Evolutionary conservation across 305 asterid species (phyloP).

Genomic region (Galium porrigens): DNA sequence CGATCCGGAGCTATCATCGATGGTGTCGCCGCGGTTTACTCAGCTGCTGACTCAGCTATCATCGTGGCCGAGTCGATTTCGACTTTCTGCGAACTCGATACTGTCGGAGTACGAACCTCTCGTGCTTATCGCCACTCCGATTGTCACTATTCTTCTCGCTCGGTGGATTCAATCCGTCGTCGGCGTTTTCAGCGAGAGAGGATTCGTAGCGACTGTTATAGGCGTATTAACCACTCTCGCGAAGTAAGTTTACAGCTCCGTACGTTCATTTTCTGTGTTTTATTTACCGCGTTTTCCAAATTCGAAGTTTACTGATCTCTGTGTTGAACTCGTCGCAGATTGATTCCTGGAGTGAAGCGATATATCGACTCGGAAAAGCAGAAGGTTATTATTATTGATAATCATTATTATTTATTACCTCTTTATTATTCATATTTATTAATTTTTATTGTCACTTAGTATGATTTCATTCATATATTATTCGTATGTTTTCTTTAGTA

Average conservation of each 20-base stretch:
- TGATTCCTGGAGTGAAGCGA: constrained; percentile 67
- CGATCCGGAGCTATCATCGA: constrained; percentile 15
- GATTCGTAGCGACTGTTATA: constrained; percentile 41
- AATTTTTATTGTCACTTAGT: neutral
- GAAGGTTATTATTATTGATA: constrained; percentile 32
- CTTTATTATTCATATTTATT: too few relatives aligned
- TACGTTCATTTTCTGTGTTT: neutral
- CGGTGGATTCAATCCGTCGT: constrained; percentile 32
- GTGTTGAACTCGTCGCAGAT: constrained; percentile 26
- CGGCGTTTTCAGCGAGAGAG: constrained; percentile 40
- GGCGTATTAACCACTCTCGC: constrained; percentile 36
- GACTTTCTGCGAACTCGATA: constrained; percentile 48
- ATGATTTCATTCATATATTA: neutral
- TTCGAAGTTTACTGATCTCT: neutral
- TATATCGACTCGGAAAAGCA: constrained; percentile 76
- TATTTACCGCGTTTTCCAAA: neutral
- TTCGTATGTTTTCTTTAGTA: neutral
- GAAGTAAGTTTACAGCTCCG: constrained; percentile 39
- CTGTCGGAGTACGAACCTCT: constrained; percentile 63
- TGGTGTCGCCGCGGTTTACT: constrained; percentile 26
- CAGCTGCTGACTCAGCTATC: constrained; percentile 19
- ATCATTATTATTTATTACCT: too few relatives aligned
- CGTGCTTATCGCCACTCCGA: constrained; percentile 36
- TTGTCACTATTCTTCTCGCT: constrained; percentile 42
- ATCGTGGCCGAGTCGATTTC: constrained; percentile 28